Base-by-base conservation (phyloP, 176 grass and related monocot genomes). In the Oryza meyeriana region DNA sequence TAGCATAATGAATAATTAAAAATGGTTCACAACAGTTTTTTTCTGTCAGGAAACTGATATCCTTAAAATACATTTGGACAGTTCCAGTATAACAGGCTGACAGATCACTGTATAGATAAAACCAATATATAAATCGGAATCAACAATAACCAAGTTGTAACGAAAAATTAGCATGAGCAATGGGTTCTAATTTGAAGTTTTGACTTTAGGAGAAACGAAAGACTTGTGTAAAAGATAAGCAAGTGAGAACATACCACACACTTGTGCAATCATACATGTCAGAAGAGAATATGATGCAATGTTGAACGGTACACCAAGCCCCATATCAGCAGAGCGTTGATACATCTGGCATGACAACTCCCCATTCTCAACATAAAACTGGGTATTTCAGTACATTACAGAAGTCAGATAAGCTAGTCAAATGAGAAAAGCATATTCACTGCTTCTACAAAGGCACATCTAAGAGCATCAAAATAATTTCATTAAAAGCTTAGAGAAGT, bases 341-440 rank as follows among this genome's bases (percentile, higher is more conserved):
- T 97, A 97, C 92, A 97, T 97, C 74, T 94, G 94, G 77, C 94
- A 97, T 55, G 92, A 97, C 45, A 97, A 18, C 69, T 97, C 94
- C 50, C 88, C 89, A 45, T 94, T 86, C 64, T 92, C 90, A 27
- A 97, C 90, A 18, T 89, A 94, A 82, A 94, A 97, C 92, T 97
- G 78, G 36, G 81, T n/a, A 67, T 26, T 33, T 38, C 34, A 36
- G 52, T 80, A 39, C 68, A 5, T 5, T 48, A 64, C 40, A 88
- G 64, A 47, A 4, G 64, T 36, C 26, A 67, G 67, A 75, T 85
- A 64, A 72, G 40, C 11, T 83, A 66, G 36, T 27, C 4, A 57
- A 45, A 78, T 20, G 25, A 40, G 64, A 65, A 38, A 38, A 29
- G 12, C 30, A 13, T 38, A 58, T 24, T 34, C 2, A 6, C 32